phyloP scores from a whole-genome alignment of 441 rosid genomes.

The Omphalea diandra region DNA sequence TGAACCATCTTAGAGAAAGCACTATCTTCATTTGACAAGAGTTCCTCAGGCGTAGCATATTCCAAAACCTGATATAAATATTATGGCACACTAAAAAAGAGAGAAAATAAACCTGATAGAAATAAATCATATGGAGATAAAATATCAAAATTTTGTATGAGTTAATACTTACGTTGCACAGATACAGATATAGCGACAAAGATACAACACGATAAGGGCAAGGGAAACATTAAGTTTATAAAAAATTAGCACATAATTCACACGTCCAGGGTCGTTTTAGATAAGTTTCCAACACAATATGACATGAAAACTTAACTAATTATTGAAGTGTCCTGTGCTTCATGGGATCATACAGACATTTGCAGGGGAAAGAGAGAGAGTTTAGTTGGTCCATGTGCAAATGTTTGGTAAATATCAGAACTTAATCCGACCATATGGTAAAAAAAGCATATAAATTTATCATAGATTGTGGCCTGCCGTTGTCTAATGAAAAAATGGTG shows the following conservation, averaged over 20 bases:
- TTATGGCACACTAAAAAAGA: conserved; percentile 9
- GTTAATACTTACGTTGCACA: too few species aligned
- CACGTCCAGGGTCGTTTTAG: too few species aligned
- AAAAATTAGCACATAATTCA: too few species aligned
- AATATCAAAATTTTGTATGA: background rate
- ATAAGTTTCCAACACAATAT: too few species aligned
- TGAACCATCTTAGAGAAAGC: conserved; percentile 95
- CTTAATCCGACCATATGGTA: background rate
- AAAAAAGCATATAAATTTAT: background rate
- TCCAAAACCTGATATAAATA: conserved; percentile 66
- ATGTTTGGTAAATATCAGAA: background rate
- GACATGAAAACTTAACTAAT: too few species aligned
- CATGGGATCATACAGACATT: background rate
- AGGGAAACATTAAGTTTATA: too few species aligned
- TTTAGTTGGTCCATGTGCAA: background rate
- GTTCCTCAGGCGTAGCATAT: conserved; percentile 63
- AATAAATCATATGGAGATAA: background rate
- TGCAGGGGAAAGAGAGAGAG: background rate
- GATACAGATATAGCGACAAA: too few species aligned
- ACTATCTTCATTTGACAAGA: conserved; percentile 62
- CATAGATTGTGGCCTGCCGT: background rate
- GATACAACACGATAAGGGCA: too few species aligned
- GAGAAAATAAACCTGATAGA: too few species aligned
- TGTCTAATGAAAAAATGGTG: too few species aligned
- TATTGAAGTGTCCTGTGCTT: too few species aligned